Percentiles rank a stretch among this genome's conserved stretches.
phyloP scores from a whole-genome alignment of 164 flowering plant species.

The Vitis rupestris region DNA sequence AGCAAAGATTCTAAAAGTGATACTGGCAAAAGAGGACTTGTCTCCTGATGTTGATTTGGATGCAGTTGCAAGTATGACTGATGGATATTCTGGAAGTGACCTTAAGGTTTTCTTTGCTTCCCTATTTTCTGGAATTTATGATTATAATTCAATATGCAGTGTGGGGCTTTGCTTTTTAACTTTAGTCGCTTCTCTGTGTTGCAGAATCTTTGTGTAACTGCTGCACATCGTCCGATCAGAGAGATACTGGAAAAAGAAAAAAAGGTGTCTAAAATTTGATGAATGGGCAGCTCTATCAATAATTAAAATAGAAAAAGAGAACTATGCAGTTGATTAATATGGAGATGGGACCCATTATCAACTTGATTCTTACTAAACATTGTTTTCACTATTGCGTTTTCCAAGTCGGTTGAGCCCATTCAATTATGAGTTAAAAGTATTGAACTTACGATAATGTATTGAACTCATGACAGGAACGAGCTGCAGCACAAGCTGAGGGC shows the following conservation, averaged over 20 bases:
- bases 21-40: constrained; percentile 84
- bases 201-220: constrained; percentile 95
- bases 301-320: neutral
- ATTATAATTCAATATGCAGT: neutral
- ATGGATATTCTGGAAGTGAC: constrained; percentile 95
- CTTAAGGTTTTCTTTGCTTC: constrained; percentile 57
- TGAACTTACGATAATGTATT: neutral
- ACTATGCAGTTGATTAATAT: neutral
- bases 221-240: constrained; percentile 90
- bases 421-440: too few species aligned
- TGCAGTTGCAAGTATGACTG: constrained; percentile 81
- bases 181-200: constrained; percentile 8
- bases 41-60: constrained; percentile 76
- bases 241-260: constrained; percentile 89
- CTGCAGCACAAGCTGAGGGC: constrained; percentile 71
- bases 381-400: neutral
- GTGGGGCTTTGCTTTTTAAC: neutral
- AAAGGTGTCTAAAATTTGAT: constrained; percentile 42
- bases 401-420: too few species aligned
- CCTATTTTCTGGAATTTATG: too few species aligned
- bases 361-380: neutral
- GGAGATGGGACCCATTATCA: neutral
- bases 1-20: constrained; percentile 79
- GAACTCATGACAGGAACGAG: constrained; percentile 54
- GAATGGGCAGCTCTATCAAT: too few species aligned